These are phyloP conservation scores for Petunia hybrid DNA, from an alignment of 305 asterid genomes.

Conservation along the genomic window DNA sequence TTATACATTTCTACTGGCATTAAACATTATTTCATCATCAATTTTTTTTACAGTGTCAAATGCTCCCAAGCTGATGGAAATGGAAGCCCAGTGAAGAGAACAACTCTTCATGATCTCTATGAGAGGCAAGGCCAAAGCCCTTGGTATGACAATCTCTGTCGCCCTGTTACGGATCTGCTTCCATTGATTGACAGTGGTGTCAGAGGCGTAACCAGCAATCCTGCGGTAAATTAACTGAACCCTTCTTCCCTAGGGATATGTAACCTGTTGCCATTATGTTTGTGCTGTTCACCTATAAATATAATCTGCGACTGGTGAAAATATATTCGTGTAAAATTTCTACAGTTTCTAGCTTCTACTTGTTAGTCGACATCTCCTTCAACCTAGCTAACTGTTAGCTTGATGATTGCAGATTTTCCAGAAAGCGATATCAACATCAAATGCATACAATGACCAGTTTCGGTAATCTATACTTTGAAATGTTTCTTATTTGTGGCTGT, in stretches of 20 bases:
- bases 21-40: not conserved
- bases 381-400: slow-evolving; percentile 15
- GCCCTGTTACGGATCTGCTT: slow-evolving; percentile 92
- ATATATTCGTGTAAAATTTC: slow-evolving; percentile 5
- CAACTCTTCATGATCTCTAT: slow-evolving; percentile 94
- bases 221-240: slow-evolving; percentile 65
- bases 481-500: not conserved
- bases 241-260: not conserved
- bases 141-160: slow-evolving; percentile 94
- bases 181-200: slow-evolving; percentile 92
- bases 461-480: slow-evolving; percentile 49
- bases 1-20: not conserved
- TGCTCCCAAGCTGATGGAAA: slow-evolving; percentile 80
- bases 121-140: slow-evolving; percentile 98
- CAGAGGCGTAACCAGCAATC: slow-evolving; percentile 98
- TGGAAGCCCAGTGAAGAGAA: slow-evolving; percentile 69
- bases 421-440: slow-evolving; percentile 97
- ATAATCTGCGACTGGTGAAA: not conserved
- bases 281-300: not conserved
- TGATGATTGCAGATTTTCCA: slow-evolving; percentile 83
- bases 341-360: slow-evolving; percentile 17
- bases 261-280: not conserved
- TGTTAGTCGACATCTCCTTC: not conserved
- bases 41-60: slow-evolving; percentile 61
- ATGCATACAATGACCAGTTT: slow-evolving; percentile 98